These are phyloP conservation scores for Acacia pycnantha DNA, from an alignment of 331 rosid species.

Conservation along the genomic window DNA sequence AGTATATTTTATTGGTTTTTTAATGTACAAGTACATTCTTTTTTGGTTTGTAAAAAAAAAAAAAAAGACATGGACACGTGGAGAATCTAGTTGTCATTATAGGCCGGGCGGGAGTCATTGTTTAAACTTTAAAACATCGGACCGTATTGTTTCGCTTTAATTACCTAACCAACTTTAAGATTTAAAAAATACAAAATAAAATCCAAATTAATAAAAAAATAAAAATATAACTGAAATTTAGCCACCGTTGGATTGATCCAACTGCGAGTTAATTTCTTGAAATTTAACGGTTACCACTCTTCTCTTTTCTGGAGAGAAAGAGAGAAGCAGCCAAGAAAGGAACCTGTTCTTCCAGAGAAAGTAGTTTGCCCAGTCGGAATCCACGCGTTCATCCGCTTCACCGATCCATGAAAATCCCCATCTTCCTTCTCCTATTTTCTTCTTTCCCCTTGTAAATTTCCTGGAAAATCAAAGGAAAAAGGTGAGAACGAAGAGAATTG, in stretches of 20 bases:
- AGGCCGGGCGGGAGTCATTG: neutral
- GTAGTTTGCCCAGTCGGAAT: constrained; percentile 45
- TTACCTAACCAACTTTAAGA: constrained; percentile 11
- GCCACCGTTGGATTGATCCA: constrained; percentile 37
- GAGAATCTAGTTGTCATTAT: neutral
- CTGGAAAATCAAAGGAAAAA: neutral
- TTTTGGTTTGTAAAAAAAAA: neutral
- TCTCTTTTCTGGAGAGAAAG: constrained; percentile 28
- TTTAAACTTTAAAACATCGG: neutral
- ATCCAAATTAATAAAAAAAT: neutral
- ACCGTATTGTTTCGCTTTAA: constrained; percentile 10
- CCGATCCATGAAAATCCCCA: constrained; percentile 29
- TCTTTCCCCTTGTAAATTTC: constrained; percentile 11
- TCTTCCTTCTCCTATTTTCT: constrained; percentile 32
- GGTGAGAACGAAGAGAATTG: constrained; percentile 19
- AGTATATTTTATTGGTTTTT: neutral
- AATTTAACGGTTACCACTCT: constrained; percentile 42
- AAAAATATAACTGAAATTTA: neutral
- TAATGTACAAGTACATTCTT: neutral
- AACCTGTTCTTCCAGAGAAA: constrained; percentile 41
- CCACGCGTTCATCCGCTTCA: constrained; percentile 29
- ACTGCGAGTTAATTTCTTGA: constrained; percentile 19
- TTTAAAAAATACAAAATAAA: neutral
- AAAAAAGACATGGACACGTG: neutral
- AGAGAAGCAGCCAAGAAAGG: constrained; percentile 46